Base-by-base conservation (phyloP, 352 stramenopile genomes). In the Pseudoperonospora humuli region DNA sequence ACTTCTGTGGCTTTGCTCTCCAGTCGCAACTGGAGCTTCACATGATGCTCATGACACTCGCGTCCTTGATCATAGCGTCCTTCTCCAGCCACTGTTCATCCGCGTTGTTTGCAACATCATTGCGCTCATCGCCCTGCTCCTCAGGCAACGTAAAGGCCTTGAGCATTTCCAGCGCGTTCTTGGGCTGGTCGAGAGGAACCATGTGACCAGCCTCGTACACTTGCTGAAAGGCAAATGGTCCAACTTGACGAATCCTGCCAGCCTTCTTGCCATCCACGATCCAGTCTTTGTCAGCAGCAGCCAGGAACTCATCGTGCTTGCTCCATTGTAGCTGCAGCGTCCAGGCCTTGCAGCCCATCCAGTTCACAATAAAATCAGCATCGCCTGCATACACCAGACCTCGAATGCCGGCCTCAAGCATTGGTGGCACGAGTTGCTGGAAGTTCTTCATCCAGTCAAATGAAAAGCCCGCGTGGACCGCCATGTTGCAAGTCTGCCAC, bases 391-490 rank as follows among this genome's bases (percentile, higher is more conserved):
- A 99, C 39, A 99, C 93, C 14, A 98, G 67, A 1, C 86, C 88
- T 15, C 78, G 70, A 41, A 98, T 67, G 51, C 77, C 92, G 31
- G 70, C 78, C 56, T 97, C 83, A 17, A 98, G 69, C 66, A 99
- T 82, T 7, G 91, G 82, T 8, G 69, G 70, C 18, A 98, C 65
- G 11, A 94, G 73, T 14, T 82, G 54, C n/a, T 96, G 74, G 62
- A 97, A 98, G 57, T 97, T 93, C 55, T 96, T 95, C 92, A 98
- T 98, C 90, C 87, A 98, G 67, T 99, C 95, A 43, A 75, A 84
- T 13, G 80, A 68, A 52, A 98, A 98, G 7, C 81, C 79, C 24
- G 85, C 68, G 56, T 97, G 93, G 19, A 98, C 91, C n/a, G 83
- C 79, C 70, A 93, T 96, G 75, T 97, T 98, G 73, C 93, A 98